Evolutionary conservation across 495 filamentous ascomycete species (phyloP).

Genomic region (Penicilliopsis zonata): DNA sequence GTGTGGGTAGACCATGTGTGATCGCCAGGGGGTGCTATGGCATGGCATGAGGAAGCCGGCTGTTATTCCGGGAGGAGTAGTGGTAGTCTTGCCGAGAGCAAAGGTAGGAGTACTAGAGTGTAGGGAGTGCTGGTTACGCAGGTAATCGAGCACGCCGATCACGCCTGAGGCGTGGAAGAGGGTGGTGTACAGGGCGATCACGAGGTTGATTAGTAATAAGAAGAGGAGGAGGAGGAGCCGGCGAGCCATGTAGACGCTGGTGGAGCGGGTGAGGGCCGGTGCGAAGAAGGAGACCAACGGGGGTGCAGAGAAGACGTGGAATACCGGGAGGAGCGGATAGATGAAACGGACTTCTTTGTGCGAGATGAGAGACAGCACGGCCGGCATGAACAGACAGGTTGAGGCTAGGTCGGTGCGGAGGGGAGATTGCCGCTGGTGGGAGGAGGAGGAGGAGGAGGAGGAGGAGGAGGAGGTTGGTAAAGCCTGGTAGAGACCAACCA

Average conservation of each 20-base stretch:
- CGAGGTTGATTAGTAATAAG: constrained; percentile 52
- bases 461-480: constrained; percentile 19
- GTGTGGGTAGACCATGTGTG: constrained; percentile 61
- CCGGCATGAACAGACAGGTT: constrained; percentile 46
- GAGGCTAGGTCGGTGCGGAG: constrained; percentile 47
- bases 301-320: constrained; percentile 69
- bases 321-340: constrained; percentile 76
- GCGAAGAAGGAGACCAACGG: constrained; percentile 56
- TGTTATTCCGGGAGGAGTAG: constrained; percentile 32
- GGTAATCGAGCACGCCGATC: constrained; percentile 56
- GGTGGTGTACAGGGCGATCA: constrained; percentile 63
- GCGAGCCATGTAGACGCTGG: constrained; percentile 23
- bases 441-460: constrained; percentile 14
- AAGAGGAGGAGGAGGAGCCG: constrained; percentile 41
- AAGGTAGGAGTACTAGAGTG: constrained; percentile 19
- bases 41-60: constrained; percentile 93
- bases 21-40: constrained; percentile 95
- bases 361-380: constrained; percentile 62
- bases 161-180: constrained; percentile 69
- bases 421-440: constrained; percentile 16
- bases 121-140: constrained; percentile 57
- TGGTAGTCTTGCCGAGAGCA: background rate
- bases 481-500: constrained; percentile 50
- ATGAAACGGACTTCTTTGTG: constrained; percentile 99
- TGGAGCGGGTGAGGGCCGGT: constrained; percentile 20